These are phyloP conservation scores for Microdochium trichocladiopsis DNA, from an alignment of 2,329 filamentous ascomycete genomes.

Conservation along the genomic window DNA sequence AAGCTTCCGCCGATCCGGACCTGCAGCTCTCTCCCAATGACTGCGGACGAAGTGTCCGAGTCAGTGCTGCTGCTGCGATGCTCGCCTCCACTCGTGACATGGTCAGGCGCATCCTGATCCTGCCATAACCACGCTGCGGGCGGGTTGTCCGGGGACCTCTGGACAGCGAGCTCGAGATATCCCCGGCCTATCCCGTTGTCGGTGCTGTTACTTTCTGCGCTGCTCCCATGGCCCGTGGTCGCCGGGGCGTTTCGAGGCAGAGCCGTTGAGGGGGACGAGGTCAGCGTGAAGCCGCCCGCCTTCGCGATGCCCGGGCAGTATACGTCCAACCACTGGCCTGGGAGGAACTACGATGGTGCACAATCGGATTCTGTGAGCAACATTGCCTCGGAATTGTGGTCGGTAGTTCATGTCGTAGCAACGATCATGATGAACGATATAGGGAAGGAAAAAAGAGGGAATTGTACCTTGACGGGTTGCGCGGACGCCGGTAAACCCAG, in stretches of 20 bases:
- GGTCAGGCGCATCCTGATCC: background rate
- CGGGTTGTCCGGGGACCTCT: slow-evolving; percentile 63
- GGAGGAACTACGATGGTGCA: slow-evolving; percentile 51
- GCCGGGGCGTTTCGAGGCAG: slow-evolving; percentile 8
- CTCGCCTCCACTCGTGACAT: background rate
- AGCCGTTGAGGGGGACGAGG: slow-evolving; percentile 60
- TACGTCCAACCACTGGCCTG: slow-evolving; percentile 86
- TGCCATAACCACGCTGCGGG: slow-evolving; percentile 73
- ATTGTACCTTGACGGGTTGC: slow-evolving; percentile 37
- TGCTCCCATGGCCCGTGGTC: too few species aligned
- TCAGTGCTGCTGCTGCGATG: background rate
- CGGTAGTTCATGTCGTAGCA: too few species aligned
- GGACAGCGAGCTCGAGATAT: slow-evolving; percentile 74
- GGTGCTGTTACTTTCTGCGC: slow-evolving; percentile 1
- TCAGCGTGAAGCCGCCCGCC: slow-evolving; percentile 84
- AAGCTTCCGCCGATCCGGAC: slow-evolving; percentile 79
- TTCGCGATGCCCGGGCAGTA: slow-evolving; percentile 62
- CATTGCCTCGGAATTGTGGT: too few species aligned
- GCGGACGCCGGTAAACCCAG: slow-evolving; percentile 47
- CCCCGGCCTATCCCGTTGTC: background rate
- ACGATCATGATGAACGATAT: too few species aligned
- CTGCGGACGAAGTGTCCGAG: slow-evolving; percentile 29
- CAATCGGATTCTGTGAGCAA: too few species aligned
- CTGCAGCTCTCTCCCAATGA: slow-evolving; percentile 50
- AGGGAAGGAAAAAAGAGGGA: slow-evolving; percentile 7